Evolutionary conservation across 768 basidiomycete species (phyloP).

Genomic region (Boletus rubescentipes): DNA sequence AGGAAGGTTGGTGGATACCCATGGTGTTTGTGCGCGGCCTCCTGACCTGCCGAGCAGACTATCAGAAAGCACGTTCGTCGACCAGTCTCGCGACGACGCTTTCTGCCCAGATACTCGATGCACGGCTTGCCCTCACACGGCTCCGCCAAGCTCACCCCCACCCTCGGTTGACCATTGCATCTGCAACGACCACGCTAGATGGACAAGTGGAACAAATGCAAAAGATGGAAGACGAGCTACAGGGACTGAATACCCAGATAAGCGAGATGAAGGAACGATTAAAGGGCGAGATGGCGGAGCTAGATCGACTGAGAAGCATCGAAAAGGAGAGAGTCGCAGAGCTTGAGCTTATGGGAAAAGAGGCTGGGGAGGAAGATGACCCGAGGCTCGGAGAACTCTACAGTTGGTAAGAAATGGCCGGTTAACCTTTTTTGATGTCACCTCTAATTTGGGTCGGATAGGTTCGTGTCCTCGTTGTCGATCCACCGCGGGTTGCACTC

Average conservation of each 20-base stretch:
- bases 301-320: constrained; percentile 59
- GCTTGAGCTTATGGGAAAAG: constrained; percentile 52
- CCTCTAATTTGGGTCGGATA: constrained; percentile 27
- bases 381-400: constrained; percentile 62
- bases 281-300: constrained; percentile 52
- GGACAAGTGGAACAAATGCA: constrained; percentile 82
- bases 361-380: constrained; percentile 60
- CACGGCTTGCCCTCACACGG: constrained; percentile 74
- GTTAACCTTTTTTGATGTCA: not conserved
- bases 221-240: constrained; percentile 63
- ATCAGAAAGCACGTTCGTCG: constrained; percentile 50
- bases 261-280: constrained; percentile 58
- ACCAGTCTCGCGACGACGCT: constrained; percentile 57
- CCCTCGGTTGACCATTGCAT: constrained; percentile 72
- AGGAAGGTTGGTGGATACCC: constrained; percentile 49
- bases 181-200: constrained; percentile 72
- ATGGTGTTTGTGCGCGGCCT: not conserved
- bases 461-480: constrained; percentile 69
- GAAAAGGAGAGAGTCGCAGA: constrained; percentile 64
- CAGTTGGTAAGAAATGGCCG: constrained; percentile 54
- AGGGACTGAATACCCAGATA: constrained; percentile 49
- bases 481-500: constrained; percentile 63
- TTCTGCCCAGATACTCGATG: constrained; percentile 78
- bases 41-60: constrained; percentile 44
- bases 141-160: constrained; percentile 79